These are phyloP conservation scores for Trichophyton verrucosum DNA, from an alignment of 2,329 filamentous ascomycete genomes.

Conservation along the genomic window DNA sequence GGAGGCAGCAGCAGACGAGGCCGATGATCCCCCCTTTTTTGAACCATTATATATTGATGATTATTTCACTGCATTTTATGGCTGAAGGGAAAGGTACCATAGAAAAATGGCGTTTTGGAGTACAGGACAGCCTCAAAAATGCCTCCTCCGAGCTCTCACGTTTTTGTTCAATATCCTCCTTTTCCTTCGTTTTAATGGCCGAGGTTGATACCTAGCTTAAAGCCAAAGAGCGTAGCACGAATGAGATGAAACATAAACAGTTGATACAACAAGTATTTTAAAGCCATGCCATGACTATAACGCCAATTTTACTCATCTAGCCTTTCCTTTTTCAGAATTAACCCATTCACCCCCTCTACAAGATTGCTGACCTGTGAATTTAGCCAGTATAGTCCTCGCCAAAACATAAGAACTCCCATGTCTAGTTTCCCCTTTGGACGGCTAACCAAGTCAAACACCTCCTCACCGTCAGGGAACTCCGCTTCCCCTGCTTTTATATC, in stretches of 20 bases:
- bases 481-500: conserved; percentile 6
- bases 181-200: background rate
- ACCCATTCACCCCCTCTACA: background rate
- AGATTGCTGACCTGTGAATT: background rate
- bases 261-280: background rate
- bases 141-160: too few relatives aligned
- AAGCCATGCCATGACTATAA: background rate
- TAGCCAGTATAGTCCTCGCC: background rate
- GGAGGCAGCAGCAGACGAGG: conserved; percentile 20
- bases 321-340: background rate
- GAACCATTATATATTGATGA: background rate
- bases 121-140: background rate
- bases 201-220: background rate
- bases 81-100: background rate
- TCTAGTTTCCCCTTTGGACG: background rate
- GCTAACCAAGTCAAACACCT: conserved; percentile 21
- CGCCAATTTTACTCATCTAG: background rate
- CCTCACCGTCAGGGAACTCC: conserved; percentile 21
- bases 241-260: background rate
- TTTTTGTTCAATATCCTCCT: background rate
- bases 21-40: conserved; percentile 3
- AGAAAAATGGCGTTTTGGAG: conserved; percentile 4
- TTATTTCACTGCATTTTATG: conserved; percentile 2
- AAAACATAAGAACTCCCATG: background rate
- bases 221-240: background rate